Base-by-base conservation (phyloP, 495 filamentous ascomycete genomes). In the Chaetomium fimeti region DNA sequence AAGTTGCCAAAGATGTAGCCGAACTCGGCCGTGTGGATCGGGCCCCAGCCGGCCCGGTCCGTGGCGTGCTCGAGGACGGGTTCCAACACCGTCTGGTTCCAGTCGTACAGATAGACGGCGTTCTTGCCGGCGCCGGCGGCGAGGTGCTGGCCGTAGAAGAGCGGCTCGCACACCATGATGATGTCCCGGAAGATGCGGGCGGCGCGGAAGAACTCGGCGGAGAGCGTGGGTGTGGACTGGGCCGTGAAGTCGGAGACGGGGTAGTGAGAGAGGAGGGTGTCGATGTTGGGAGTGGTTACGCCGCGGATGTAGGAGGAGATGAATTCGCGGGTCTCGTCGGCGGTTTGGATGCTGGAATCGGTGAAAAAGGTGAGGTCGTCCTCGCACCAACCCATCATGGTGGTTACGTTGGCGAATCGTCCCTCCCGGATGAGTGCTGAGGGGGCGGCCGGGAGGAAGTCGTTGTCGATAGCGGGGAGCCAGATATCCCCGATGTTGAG, bases 301-400 rank as follows among this genome's bases (percentile, higher is more conserved):
- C 16, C 36, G 36, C 9, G 36, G 32, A 43, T 20, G 36, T 57
- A 57, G 0, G 54, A 40, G 13, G 54, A 57, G 0, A 57, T 27
- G 54, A 57, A 57, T 3, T 40, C 15, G 54, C 11, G 20, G 2
- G 54, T 57, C 18, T 57, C 54, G 0, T 40, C 36, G 13, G 54
- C n/a, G 20, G 54, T 57, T 18, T 57, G 20, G 54, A 57, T 57
- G 9, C 32, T 29, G 11, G 54, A 18, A 11, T 57, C 54, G 11
- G 54, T 57, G 54, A 57, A 57, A n/a, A 57, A 40, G 36, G 54
- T 57, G 11, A 57, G 28, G 36, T 57, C 54, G 36, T 57, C 36
- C 5, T 57, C 9, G 32, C 54, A 57, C 54, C 54, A 57, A 11
- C 54, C 54, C 3, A 57, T 12, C 54, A 57, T 57, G 54, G 54